These are phyloP conservation scores for Cinnamomum chago DNA, from an alignment of 164 flowering plant genomes.

Conservation along the genomic window DNA sequence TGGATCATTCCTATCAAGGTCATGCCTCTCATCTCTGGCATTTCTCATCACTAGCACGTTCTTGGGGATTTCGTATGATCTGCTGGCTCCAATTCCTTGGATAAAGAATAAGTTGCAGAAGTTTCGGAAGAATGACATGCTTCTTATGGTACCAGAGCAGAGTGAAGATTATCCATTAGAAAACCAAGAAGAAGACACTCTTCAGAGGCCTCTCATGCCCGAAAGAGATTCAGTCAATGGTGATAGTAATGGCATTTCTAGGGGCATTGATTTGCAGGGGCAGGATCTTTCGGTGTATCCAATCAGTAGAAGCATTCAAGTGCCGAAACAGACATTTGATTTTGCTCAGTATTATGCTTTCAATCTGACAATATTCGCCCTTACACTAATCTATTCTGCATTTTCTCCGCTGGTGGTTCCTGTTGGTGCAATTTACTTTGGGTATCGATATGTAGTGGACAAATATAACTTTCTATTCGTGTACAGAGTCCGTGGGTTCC, in stretches of 20 bases:
- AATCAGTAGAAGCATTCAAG: constrained; percentile 69
- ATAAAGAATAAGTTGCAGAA: constrained; percentile 81
- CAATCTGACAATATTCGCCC: constrained; percentile 91
- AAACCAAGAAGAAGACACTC: constrained; percentile 41
- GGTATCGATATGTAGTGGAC: constrained; percentile 92
- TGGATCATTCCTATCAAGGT: constrained; percentile 85
- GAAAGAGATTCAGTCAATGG: constrained; percentile 35
- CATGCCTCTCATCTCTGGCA: constrained; percentile 93
- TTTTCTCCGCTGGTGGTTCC: constrained; percentile 94
- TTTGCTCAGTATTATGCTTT: constrained; percentile 99
- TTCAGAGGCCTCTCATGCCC: constrained; percentile 60
- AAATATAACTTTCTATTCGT: constrained; percentile 95
- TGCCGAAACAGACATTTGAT: constrained; percentile 89
- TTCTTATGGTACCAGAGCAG: constrained; percentile 93
- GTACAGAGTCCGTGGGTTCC: constrained; percentile 93
- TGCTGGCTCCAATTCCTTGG: constrained; percentile 96
- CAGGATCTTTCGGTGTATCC: constrained; percentile 84
- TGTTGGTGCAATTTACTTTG: constrained; percentile 91
- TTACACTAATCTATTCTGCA: constrained; percentile 86
- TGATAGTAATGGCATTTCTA: constrained; percentile 19
- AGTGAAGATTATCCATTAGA: constrained; percentile 74
- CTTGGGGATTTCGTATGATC: constrained; percentile 90
- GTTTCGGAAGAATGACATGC: constrained; percentile 94
- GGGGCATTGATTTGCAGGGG: constrained; percentile 44
- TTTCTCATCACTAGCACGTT: constrained; percentile 91